A percentile compares a stretch with the other conserved stretches of the same genome.
Conservation (phyloP, 106 monocot genomes). For the Phalaenopsis aphrodite region DNA sequence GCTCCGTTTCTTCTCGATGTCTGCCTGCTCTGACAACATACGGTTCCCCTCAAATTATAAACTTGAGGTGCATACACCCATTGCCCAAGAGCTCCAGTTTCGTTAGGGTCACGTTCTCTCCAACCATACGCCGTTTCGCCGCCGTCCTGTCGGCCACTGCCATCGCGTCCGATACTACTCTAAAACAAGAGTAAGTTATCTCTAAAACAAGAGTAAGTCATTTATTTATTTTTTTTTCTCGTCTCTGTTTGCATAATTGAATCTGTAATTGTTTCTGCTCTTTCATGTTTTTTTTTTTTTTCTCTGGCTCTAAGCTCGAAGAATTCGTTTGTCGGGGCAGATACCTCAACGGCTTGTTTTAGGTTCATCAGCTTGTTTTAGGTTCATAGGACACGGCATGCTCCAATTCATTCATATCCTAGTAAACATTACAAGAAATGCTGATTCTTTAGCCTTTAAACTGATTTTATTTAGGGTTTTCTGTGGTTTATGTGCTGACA, state of each 20-base stretch:
- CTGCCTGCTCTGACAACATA: not conserved
- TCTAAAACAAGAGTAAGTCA: constrained; percentile 1
- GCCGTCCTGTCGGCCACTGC: not conserved
- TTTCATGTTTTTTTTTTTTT: not conserved
- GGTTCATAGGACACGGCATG: not conserved
- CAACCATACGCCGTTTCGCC: not conserved
- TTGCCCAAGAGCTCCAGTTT: not conserved
- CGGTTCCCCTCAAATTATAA: not conserved
- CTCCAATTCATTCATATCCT: too few relatives aligned
- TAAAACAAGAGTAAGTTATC: constrained; percentile 3
- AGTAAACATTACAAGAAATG: too few relatives aligned
- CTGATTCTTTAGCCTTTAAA: too few relatives aligned
- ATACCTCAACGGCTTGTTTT: not conserved
- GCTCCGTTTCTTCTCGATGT: not conserved
- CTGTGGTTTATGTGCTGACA: too few relatives aligned
- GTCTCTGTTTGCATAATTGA: not conserved
- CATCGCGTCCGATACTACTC: not conserved
- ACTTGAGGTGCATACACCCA: not conserved
- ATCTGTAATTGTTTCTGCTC: not conserved
- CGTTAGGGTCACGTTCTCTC: not conserved
- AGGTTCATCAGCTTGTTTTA: not conserved
- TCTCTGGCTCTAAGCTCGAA: not conserved
- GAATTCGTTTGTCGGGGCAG: not conserved
- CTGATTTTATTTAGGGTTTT: too few relatives aligned
- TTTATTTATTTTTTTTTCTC: not conserved